These are phyloP conservation scores for Citeromyces nyonsensis DNA, from an alignment of 805 yeast genomes.

Conservation along the genomic window DNA sequence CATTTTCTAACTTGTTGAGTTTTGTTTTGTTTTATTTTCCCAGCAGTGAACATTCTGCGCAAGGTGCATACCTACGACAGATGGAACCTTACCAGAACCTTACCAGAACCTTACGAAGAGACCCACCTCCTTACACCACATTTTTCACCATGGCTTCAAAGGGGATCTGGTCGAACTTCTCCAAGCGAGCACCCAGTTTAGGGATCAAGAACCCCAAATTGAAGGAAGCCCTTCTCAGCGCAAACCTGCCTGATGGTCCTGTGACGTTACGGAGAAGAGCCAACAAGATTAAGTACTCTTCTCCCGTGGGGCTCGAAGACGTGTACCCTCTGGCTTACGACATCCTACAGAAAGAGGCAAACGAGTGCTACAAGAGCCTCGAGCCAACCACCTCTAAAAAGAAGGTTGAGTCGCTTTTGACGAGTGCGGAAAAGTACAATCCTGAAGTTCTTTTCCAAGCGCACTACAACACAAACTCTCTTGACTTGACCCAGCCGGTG, in stretches of 20 bases:
- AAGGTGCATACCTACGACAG: no score
- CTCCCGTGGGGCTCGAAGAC: conserved; percentile 58
- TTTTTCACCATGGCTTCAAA: conserved; percentile 4
- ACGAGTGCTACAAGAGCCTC: conserved; percentile 20
- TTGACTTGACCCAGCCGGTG: conserved; percentile 68
- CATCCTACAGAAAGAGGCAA: conserved; percentile 31
- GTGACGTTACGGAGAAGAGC: conserved; percentile 26
- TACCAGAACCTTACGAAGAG: no score
- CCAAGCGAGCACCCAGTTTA: conserved; percentile 15
- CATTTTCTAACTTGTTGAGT: no score
- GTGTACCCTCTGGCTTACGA: conserved; percentile 60
- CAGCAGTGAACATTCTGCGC: no score
- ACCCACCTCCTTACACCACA: no score
- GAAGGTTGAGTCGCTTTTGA: conserved; percentile 17
- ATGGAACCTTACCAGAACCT: no score
- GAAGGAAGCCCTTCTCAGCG: conserved; percentile 13
- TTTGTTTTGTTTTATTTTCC: no score
- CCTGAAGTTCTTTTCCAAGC: conserved; percentile 77
- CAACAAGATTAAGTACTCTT: conserved; percentile 34
- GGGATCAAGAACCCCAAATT: conserved; percentile 12
- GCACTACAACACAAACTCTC: conserved; percentile 23
- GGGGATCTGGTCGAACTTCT: conserved; percentile 19
- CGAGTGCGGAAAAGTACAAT: conserved; percentile 56
- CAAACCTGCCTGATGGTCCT: conserved; percentile 30
- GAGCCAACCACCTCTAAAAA: conserved; percentile 12